Conservation (phyloP, 2,329 filamentous ascomycete species). For the Neonectria hederae region DNA sequence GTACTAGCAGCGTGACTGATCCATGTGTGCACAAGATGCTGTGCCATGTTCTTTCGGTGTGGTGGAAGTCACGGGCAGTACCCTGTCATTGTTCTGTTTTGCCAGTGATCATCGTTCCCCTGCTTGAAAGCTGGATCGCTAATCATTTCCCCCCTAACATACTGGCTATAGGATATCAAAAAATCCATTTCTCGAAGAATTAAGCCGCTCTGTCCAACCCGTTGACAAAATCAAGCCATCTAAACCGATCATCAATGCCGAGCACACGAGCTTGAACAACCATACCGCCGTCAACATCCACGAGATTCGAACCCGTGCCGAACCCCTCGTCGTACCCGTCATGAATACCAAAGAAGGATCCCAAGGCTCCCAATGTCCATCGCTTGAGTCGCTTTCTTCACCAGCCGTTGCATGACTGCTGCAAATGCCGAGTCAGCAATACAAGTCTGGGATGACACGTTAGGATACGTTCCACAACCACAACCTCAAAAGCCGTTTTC, state of each 20-base stretch:
- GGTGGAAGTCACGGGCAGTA: neutral
- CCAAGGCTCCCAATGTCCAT: neutral
- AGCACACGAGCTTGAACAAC: neutral
- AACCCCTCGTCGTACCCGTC: neutral
- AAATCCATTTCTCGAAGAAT: neutral
- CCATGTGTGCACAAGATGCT: neutral
- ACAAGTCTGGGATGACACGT: constrained; percentile 1
- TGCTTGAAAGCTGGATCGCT: neutral
- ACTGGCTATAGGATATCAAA: too few relatives aligned
- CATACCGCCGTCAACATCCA: neutral
- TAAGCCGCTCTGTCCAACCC: neutral
- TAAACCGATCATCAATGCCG: neutral
- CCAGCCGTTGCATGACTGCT: constrained; percentile 13
- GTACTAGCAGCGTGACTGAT: neutral
- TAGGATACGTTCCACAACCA: constrained; percentile 27
- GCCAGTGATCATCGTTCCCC: neutral
- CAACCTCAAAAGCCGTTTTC: constrained; percentile 30
- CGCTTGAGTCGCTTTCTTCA: constrained; percentile 5
- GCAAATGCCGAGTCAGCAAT: constrained; percentile 28
- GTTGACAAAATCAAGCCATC: neutral
- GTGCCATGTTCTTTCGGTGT: neutral
- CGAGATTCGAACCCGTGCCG: constrained; percentile 8
- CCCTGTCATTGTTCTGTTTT: neutral
- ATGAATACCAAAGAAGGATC: constrained; percentile 13
- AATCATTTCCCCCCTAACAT: neutral